Evolutionary conservation across 495 filamentous ascomycete genomes (phyloP).

Genomic region (Aspergillus coremiiformis): DNA sequence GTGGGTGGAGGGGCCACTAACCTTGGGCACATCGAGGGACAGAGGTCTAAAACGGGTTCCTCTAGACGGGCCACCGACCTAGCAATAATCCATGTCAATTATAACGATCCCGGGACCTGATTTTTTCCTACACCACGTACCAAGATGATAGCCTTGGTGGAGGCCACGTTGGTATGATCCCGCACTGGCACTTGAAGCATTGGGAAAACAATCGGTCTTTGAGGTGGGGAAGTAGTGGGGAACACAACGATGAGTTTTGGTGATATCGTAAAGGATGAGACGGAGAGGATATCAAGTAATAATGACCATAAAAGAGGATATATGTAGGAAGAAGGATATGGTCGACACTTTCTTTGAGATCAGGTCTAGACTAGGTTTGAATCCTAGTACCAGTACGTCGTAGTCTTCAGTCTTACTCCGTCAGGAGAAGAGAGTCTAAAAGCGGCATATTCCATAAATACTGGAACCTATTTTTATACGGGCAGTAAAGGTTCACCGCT

Average conservation of each 20-base stretch:
- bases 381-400: no score
- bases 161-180: constrained; percentile 40
- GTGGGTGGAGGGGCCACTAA: constrained; percentile 31
- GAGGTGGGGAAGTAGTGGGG: not conserved
- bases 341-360: not conserved
- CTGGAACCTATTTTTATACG: not conserved
- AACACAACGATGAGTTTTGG: not conserved
- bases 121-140: constrained; percentile 35
- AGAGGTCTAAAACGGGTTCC: constrained; percentile 94
- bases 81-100: constrained; percentile 14
- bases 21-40: constrained; percentile 96
- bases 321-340: not conserved
- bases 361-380: not conserved
- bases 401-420: not conserved
- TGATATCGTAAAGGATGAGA: not conserved
- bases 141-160: constrained; percentile 66
- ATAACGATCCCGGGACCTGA: not conserved
- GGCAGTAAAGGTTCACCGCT: no score
- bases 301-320: no score
- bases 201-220: constrained; percentile 10
- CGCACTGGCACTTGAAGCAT: constrained; percentile 46
- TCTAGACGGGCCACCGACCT: constrained; percentile 91
- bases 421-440: not conserved
- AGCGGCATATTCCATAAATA: constrained; percentile 1
- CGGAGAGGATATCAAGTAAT: not conserved